Conservation (phyloP, 2,329 filamentous ascomycete genomes). For the Botrytis byssoidea region DNA sequence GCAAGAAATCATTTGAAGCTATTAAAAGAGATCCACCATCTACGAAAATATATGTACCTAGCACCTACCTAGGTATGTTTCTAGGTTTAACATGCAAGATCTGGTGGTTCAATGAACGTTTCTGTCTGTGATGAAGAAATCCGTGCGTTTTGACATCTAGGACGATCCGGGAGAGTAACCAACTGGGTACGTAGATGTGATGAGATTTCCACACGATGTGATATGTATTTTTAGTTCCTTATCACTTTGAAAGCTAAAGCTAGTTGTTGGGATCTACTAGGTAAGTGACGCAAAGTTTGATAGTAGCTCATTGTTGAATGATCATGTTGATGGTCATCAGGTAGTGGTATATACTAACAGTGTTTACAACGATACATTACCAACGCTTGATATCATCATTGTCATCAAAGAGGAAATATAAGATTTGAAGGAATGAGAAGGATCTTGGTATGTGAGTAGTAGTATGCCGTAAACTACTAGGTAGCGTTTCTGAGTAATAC, state of each 20-base stretch:
- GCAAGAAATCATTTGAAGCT: neutral
- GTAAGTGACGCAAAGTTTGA: neutral
- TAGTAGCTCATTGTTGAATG: neutral
- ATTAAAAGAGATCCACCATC: neutral
- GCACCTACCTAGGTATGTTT: neutral
- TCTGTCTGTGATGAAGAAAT: conserved; percentile 6
- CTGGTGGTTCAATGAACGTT: neutral
- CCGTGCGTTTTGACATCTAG: conserved; percentile 4
- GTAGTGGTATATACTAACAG: neutral
- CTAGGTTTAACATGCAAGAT: neutral
- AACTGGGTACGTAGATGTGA: conserved; percentile 10
- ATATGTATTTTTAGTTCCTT: neutral
- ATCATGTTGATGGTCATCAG: conserved; percentile 1
- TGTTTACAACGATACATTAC: neutral
- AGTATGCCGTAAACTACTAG: neutral
- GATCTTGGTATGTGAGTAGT: neutral
- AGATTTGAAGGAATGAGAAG: conserved; percentile 16
- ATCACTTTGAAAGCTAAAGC: neutral
- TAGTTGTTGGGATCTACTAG: neutral
- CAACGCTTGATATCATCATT: neutral
- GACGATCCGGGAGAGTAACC: conserved; percentile 4
- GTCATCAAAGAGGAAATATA: neutral
- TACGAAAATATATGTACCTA: neutral
- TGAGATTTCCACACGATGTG: conserved; percentile 1
- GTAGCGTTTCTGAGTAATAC: neutral